Evolutionary conservation across 2,329 filamentous ascomycete species (phyloP), one percentile per base, ranked within the genome.

Genomic region (Nemania sp.): DNA sequence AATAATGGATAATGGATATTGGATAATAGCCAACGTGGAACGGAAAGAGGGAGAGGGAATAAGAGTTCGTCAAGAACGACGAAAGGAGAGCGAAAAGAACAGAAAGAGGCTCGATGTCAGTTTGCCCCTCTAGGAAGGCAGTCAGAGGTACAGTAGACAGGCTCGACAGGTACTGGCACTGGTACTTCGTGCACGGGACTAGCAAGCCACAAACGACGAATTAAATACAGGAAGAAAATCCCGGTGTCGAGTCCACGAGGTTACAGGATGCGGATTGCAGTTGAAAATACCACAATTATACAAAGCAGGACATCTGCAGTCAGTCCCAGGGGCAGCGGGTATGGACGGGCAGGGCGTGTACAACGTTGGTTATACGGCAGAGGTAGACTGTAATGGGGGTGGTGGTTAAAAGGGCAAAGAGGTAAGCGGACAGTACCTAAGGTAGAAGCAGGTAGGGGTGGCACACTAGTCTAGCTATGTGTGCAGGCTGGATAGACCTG

Each of bases 121-220:
- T 56, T 41, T 32, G 53, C 53, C 53, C 53, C 53, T 56, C 53
- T 26, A 32, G 24, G 22, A 29, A 62, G 51, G 27, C 10, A 35
- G 51, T 8, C 13, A n/a, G n/a, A n/a, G n/a, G n/a, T n/a, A n/a
- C n/a, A 20, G 27, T 53, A 10, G 18, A n/a, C 24, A 49, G 6
- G 45, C 24, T 18, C 7, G 15, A 11, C 5, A 41, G 38, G 38
- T 41, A 41, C n/a, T n/a, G n/a, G n/a, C n/a, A n/a, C n/a, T 22
- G 3, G 13, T 47, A 49, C 22, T 58, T 57, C 53, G 62, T 61
- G 65, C 68, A 70, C 68, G 68, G 64, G 57, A 58, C 58, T 53
- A 59, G 35, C 58, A 66, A 63, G 65, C 58, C 68, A 70, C 65
- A 59, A 47, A 32, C 62, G 49, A 66, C 60, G 27, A 55, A 65